Base-by-base conservation (phyloP, 305 asterid genomes). In the Fraxinus baroniana region DNA sequence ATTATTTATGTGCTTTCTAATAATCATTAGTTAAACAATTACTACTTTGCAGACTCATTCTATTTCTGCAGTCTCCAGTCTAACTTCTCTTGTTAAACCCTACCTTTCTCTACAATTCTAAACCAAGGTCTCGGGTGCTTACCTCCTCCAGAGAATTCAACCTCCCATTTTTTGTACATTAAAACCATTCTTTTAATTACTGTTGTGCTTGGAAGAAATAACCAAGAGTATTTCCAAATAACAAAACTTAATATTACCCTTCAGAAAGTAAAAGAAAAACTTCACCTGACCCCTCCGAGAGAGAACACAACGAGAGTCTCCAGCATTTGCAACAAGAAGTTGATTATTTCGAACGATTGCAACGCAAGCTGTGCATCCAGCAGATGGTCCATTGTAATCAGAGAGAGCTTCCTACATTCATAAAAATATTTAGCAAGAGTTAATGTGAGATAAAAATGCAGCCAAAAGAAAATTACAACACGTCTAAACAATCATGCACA, bases 281-380 rank as follows among this genome's bases (percentile, higher is more conserved):
- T 75, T 85, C 85, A 95, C 99, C 98, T 91, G 88, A 79, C 97
- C 97, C 79, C 92, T 91, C 82, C 93, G 91, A 55, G 97, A 93
- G 83, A 96, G 81, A 64, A 96, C 97, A 24, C 99, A 96, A 37
- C 99, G 97, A 77, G 99, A 94, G 90, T 95, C 99, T 78, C 99
- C 98, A 74, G 97, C 98, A 92, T 95, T 95, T 87, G 98, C 99
- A 76, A 94, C 99, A 76, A 92, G 68, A 83, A 94, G 89, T 81
- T 83, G 90, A 83, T 89, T 85, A 81, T 89, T 84, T 81, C 82
- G 92, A 72, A 96, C 82, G 74, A 94, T 83, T 83, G 99, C 97
- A 85, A 92, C 93, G 83, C 99, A 96, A 73, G 98, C 98, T 57
- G 99, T 96, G 89, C 95, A 83, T 76, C 99, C 98, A 81, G 98